These are phyloP conservation scores for Thelonectria blattea DNA, from an alignment of 2,329 filamentous ascomycete species.

Conservation along the genomic window DNA sequence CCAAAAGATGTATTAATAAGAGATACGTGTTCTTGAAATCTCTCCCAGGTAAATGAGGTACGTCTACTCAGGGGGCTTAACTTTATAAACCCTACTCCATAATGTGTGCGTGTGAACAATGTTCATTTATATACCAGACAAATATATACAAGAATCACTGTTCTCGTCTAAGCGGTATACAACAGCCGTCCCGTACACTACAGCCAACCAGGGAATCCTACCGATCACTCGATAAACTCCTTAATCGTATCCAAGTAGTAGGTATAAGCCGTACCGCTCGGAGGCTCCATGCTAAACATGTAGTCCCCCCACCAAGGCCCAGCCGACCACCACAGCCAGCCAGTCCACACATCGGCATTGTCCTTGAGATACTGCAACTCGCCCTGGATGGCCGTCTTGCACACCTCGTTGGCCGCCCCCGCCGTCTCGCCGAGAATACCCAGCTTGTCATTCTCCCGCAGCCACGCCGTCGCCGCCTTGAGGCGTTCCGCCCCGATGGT, in stretches of 20 bases:
- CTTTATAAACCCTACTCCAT: no score
- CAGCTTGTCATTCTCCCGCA: conserved; percentile 59
- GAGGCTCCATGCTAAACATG: conserved; percentile 55
- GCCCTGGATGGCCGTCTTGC: conserved; percentile 57
- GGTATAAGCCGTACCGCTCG: conserved; percentile 47
- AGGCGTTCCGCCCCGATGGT: conserved; percentile 58
- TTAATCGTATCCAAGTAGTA: conserved; percentile 21
- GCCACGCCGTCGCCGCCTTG: conserved; percentile 58
- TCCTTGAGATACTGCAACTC: conserved; percentile 59
- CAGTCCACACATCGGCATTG: conserved; percentile 64
- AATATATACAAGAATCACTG: no score
- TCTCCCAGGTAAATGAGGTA: no score
- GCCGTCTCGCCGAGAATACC: conserved; percentile 64
- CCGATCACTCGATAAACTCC: not conserved
- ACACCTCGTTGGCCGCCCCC: conserved; percentile 58
- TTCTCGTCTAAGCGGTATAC: no score
- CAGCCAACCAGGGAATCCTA: not conserved
- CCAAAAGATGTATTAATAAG: no score
- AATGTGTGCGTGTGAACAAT: no score
- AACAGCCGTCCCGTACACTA: no score
- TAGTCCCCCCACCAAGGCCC: conserved; percentile 65
- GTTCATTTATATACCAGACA: no score
- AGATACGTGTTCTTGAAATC: no score
- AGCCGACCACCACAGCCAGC: conserved; percentile 63
- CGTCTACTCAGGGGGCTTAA: no score